phyloP scores from a whole-genome alignment of 495 filamentous ascomycete species.

The Choiromyces venosus region DNA sequence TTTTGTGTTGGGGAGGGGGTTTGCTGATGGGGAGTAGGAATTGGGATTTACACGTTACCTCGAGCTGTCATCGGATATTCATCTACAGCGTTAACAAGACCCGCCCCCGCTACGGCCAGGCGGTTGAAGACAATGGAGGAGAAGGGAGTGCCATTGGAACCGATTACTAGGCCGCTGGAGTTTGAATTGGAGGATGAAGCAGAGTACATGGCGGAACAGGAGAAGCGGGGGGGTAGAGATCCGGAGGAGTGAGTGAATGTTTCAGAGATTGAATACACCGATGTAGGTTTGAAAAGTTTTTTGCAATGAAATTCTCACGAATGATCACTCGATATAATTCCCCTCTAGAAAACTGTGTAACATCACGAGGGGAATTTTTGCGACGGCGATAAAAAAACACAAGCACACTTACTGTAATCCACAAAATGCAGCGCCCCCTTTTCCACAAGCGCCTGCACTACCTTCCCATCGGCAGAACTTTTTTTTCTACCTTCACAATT shows the following conservation, averaged over 20 bases:
- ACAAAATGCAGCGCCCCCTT: no score
- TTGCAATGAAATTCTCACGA: no score
- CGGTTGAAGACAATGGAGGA: slow-evolving; percentile 51
- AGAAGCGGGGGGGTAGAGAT: slow-evolving; percentile 50
- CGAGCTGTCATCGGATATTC: slow-evolving; percentile 58
- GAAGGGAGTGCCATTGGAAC: slow-evolving; percentile 47
- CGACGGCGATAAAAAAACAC: no score
- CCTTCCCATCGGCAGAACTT: no score
- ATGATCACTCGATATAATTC: no score
- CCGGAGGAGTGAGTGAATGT: slow-evolving; percentile 47
- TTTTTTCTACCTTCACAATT: no score
- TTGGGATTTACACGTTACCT: slow-evolving; percentile 64
- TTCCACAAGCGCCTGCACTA: no score
- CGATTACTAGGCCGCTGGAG: slow-evolving; percentile 50
- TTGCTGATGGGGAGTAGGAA: slow-evolving; percentile 47
- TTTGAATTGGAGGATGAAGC: slow-evolving; percentile 48
- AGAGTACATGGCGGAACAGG: slow-evolving; percentile 50
- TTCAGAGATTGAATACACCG: no score
- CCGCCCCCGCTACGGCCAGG: slow-evolving; percentile 47
- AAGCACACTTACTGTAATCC: no score
- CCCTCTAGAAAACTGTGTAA: no score
- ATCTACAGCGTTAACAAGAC: slow-evolving; percentile 59
- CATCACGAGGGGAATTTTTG: no score
- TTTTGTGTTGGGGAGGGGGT: slow-evolving; percentile 11
- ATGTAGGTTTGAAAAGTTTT: no score